Percentiles rank a stretch among this genome's conserved stretches.
These are phyloP conservation scores for Boletus rubropictus DNA, from an alignment of 768 basidiomycete genomes.

Conservation along the genomic window DNA sequence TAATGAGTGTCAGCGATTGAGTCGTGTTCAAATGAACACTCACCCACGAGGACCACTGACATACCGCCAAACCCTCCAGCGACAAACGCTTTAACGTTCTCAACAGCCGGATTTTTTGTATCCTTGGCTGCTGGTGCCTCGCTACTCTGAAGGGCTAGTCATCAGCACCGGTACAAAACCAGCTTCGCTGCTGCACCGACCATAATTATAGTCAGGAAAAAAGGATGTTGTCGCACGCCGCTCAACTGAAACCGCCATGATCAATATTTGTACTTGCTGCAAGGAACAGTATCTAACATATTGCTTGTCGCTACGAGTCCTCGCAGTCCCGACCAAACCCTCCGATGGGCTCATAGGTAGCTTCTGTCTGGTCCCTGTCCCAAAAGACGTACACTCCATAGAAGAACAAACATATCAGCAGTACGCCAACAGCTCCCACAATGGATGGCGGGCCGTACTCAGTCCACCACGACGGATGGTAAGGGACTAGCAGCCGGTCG, in stretches of 20 bases:
- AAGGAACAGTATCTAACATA: constrained; percentile 20
- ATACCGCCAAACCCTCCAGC: constrained; percentile 92
- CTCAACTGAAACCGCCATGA: constrained; percentile 1
- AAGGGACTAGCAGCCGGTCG: constrained; percentile 78
- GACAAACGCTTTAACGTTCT: constrained; percentile 76
- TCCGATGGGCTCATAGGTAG: constrained; percentile 86
- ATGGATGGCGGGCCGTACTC: constrained; percentile 66
- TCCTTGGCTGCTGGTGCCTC: constrained; percentile 20
- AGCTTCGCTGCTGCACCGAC: constrained; percentile 12
- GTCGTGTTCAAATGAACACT: constrained; percentile 22
- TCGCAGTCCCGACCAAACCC: constrained; percentile 62
- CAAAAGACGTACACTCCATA: constrained; percentile 66
- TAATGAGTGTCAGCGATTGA: constrained; percentile 6
- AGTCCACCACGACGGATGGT: constrained; percentile 80
- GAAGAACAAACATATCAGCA: constrained; percentile 64
- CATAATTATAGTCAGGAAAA: constrained; percentile 18
- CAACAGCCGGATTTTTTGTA: constrained; percentile 28
- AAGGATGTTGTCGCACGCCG: constrained; percentile 15
- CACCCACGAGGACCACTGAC: constrained; percentile 84
- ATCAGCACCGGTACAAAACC: constrained; percentile 6
- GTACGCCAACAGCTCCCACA: constrained; percentile 53
- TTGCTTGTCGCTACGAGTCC: constrained; percentile 20
- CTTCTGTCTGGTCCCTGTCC: constrained; percentile 70
- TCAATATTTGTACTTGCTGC: constrained; percentile 5
- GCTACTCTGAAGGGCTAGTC: constrained; percentile 16